phyloP scores from a whole-genome alignment of 2,329 filamentous ascomycete genomes.

The Colletotrichum sp. region DNA sequence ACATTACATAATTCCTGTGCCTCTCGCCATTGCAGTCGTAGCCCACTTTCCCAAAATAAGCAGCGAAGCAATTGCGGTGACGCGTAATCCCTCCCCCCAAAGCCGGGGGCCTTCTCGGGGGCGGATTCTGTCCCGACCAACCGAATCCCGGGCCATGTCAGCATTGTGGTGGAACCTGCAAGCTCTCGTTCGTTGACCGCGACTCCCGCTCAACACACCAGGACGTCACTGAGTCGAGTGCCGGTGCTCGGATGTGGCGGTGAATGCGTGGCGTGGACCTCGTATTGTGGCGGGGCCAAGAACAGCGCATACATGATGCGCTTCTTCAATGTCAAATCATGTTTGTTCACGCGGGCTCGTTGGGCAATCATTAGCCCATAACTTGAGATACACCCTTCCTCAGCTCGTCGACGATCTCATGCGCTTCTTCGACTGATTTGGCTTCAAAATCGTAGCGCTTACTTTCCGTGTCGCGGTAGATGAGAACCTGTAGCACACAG shows the following conservation, averaged over 20 bases:
- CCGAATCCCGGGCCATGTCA: conserved; percentile 2
- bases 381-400: conserved; percentile 67
- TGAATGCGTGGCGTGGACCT: conserved; percentile 6
- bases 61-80: neutral
- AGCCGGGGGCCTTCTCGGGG: neutral
- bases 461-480: conserved; percentile 77
- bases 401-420: conserved; percentile 80
- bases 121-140: neutral
- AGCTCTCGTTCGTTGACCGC: neutral
- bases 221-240: neutral
- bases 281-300: neutral
- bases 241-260: conserved; percentile 1
- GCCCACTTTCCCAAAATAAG: conserved; percentile 2
- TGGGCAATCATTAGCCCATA: conserved; percentile 10
- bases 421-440: conserved; percentile 72
- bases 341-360: neutral
- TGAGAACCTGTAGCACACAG: conserved; percentile 56
- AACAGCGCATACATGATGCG: neutral
- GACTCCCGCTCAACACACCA: neutral
- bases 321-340: neutral
- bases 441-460: conserved; percentile 89
- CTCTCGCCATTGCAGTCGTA: neutral
- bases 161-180: neutral
- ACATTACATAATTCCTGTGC: conserved; percentile 12
- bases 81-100: conserved; percentile 7